phyloP scores from a whole-genome alignment of 2,329 filamentous ascomycete genomes.

The Coleophoma crateriformis region DNA sequence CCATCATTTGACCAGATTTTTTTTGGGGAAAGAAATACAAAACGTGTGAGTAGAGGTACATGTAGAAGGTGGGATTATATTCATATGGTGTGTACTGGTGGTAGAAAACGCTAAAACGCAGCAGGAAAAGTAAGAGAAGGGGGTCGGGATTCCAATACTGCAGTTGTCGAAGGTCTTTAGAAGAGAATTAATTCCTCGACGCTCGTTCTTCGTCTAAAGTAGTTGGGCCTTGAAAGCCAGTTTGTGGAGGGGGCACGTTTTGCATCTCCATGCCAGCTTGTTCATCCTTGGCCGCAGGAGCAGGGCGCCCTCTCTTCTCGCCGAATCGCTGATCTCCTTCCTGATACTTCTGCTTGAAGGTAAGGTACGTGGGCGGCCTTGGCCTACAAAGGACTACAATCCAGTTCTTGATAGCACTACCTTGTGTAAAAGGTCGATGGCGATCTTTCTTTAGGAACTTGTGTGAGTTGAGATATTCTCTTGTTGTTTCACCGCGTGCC shows the following conservation, averaged over 20 bases:
- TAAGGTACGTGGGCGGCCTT: slow-evolving; percentile 80
- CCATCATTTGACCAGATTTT: too few species aligned
- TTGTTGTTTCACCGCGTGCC: slow-evolving; percentile 85
- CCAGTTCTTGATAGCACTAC: slow-evolving; percentile 71
- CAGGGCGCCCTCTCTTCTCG: slow-evolving; percentile 41
- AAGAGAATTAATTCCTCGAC: neutral
- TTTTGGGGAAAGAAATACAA: too few species aligned
- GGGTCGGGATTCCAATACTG: too few species aligned
- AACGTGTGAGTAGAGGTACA: too few species aligned
- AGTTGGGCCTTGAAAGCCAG: slow-evolving; percentile 48
- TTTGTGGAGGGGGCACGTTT: slow-evolving; percentile 36
- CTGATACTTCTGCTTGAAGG: slow-evolving; percentile 72
- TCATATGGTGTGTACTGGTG: too few species aligned
- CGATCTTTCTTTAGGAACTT: slow-evolving; percentile 92
- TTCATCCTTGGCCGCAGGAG: slow-evolving; percentile 41
- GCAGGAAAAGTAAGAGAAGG: neutral
- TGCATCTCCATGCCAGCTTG: slow-evolving; percentile 65
- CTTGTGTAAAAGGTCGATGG: slow-evolving; percentile 84
- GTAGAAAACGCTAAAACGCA: neutral
- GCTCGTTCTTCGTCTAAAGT: slow-evolving; percentile 2
- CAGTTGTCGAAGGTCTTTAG: too few species aligned
- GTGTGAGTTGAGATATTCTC: slow-evolving; percentile 93
- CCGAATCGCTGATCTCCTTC: slow-evolving; percentile 84
- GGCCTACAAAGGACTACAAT: slow-evolving; percentile 76
- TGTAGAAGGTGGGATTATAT: too few species aligned